Base-by-base conservation (phyloP, 2,329 filamentous ascomycete genomes). In the Hymenoscyphus salicellus region DNA sequence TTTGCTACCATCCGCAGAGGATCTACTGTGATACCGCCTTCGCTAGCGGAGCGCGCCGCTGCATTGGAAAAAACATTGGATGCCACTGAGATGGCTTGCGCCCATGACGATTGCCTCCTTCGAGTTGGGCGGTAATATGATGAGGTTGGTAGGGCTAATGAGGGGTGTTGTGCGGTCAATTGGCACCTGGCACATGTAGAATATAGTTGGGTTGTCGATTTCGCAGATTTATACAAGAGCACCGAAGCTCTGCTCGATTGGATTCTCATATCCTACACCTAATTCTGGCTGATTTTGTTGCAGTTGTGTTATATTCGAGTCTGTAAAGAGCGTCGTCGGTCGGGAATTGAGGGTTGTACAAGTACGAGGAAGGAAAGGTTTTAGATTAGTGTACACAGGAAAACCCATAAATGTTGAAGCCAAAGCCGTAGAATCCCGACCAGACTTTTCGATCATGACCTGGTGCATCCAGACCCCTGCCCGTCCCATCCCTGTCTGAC, bases 1-100 rank as follows among this genome's bases (percentile, higher is more conserved):
- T 97, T 96, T 68, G 92, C 94, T 38, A 98, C 93, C 38, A 92
- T 90, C 67, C 91, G 87, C 74, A 98, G 84, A 38, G 94, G 94
- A 77, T 98, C 94, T 73, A 97, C 86, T 67, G 88, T 86, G 79
- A 96, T 86, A 65, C 86, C 84, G 70, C 83, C 82, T 70, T 87
- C 86, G 67, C 85, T 82, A 63, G 86, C 67, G 82, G 71, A 85
- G 82, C 70, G 85, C 58, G 78, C 75, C 66, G 89, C 82, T 55
- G 85, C 86, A 75, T 89, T 89, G 70, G 84, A 84, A 70, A 93
- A 88, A 66, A 93, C 84, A 76, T 89, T 89, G 70, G 90, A 84
- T 43, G 87, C 86, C 17, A 89, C 86, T 28, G 86, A 84, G 20
- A 92, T 89, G 7, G 90, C 90, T 55, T 91, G 89, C 2, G 88